Conservation (phyloP, 2,329 filamentous ascomycete genomes). For the Colletotrichum tanaceti region DNA sequence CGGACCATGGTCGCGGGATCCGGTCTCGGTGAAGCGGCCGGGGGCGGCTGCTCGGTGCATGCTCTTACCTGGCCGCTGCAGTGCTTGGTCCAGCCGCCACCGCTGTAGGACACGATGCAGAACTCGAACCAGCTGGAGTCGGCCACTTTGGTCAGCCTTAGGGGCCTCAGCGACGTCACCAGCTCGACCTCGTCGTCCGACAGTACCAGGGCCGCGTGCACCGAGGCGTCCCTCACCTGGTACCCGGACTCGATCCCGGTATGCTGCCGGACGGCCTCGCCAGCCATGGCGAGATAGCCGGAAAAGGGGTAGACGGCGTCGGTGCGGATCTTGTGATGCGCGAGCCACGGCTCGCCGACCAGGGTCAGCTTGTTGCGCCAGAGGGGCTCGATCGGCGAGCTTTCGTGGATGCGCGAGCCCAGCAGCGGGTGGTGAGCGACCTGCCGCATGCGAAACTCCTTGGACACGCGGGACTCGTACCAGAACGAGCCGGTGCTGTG, state of each 20-base stretch:
- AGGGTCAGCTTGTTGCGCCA: conserved; percentile 23
- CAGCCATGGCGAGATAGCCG: conserved; percentile 26
- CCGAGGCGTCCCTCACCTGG: neutral
- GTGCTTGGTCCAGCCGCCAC: conserved; percentile 14
- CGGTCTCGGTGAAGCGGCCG: too few relatives aligned
- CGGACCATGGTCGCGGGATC: too few relatives aligned
- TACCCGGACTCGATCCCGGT: conserved; percentile 19
- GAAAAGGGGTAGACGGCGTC: conserved; percentile 19
- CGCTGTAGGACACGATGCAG: conserved; percentile 9
- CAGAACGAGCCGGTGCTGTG: conserved; percentile 4
- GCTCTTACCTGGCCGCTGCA: conserved; percentile 11
- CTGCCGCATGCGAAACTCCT: conserved; percentile 5
- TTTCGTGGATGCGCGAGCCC: neutral
- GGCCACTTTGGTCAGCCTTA: too few relatives aligned
- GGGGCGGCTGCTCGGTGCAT: neutral
- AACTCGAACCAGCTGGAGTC: conserved; percentile 21
- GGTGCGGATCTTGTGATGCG: conserved; percentile 20
- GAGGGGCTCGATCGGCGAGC: neutral
- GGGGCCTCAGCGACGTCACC: too few relatives aligned
- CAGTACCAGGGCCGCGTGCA: conserved; percentile 26
- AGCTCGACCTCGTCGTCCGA: neutral
- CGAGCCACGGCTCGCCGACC: conserved; percentile 8
- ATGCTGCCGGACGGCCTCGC: conserved; percentile 25
- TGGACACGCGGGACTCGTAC: conserved; percentile 14
- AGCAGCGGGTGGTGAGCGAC: conserved; percentile 18